Base-by-base conservation (phyloP, 2,329 filamentous ascomycete species). In the Exutisphaerella laricina region DNA sequence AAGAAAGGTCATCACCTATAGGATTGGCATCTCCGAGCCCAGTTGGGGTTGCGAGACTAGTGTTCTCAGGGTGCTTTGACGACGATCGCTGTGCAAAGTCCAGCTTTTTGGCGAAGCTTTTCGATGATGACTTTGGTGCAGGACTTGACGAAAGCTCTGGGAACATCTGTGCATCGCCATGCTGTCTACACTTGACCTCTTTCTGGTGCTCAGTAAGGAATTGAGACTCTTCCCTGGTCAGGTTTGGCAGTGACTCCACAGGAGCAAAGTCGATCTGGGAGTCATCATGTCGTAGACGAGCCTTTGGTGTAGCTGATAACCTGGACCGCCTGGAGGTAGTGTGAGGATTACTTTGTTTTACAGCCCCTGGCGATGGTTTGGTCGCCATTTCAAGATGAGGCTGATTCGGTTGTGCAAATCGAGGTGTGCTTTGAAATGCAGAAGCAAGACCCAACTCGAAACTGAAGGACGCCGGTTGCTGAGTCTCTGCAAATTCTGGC, bases 251-350 rank as follows among this genome's bases (percentile, higher is more conserved):
- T 0, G 81, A 78, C 21, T 77, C 74, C 34, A 90, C 82, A 0
- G 79, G 68, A 2, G 82, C 78, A 57, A 92, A 92, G 31, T 85
- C 75, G 18, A 94, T 75, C 57, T 94, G 88, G 0, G 87, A 94
- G 63, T 94, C 77, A 49, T 94, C 79, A 54, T 94, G 88, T 23
- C 84, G 78, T 20, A 82, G 70, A 46, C 76, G 77, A 13, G 74
- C 70, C 34, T 73, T 77, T 9, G 64, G 17, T 14, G 28, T 32
- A 10, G 26, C 20, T 12, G 33, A 21, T 4, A 23, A 12, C 14
- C 20, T 35, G 13, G 33, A 35, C 16, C 23, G 33, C 13, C 41
- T 21, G n/a, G 18, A 28, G 17, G 18, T 26, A 23, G 12, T 30
- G 16, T 14, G 16, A 18, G 34, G 14, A 13, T 20, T 23, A n/a